A percentile compares a stretch with the other conserved stretches of the same genome.
phyloP scores from a whole-genome alignment of 2,329 filamentous ascomycete genomes.

The Fusarium coicis region DNA sequence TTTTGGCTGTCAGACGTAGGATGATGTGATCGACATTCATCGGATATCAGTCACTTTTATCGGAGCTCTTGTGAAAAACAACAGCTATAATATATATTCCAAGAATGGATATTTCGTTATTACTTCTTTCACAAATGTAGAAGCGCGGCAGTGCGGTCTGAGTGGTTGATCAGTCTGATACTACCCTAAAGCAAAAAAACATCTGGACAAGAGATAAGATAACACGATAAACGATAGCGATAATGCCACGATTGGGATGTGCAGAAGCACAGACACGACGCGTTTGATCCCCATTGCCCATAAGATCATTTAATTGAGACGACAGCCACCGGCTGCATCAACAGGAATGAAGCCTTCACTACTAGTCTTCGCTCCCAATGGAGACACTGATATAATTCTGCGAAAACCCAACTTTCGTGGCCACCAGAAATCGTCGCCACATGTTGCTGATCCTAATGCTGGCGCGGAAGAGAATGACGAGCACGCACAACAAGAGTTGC shows the following conservation, averaged over 20 bases:
- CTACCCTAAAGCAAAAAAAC: too few relatives aligned
- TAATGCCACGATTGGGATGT: neutral
- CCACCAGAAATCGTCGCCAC: rapidly evolving
- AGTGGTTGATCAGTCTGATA: too few relatives aligned
- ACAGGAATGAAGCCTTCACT: neutral
- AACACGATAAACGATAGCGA: neutral
- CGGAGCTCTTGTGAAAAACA: too few relatives aligned
- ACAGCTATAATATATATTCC: too few relatives aligned
- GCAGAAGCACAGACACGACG: neutral
- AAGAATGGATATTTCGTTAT: too few relatives aligned
- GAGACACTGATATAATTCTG: neutral
- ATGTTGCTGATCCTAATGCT: rapidly evolving
- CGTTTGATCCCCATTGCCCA: neutral
- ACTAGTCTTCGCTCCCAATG: neutral
- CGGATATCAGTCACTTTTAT: too few relatives aligned
- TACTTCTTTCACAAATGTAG: neutral
- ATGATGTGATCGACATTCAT: too few relatives aligned
- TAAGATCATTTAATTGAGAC: too few relatives aligned
- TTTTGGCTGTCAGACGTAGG: too few relatives aligned
- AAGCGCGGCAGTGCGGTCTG: neutral
- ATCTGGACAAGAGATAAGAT: too few relatives aligned
- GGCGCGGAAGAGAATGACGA: rapidly evolving
- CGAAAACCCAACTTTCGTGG: neutral
- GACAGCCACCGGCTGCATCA: neutral
- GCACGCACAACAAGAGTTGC: too few relatives aligned